These are phyloP conservation scores for Fusarium sp. DNA, from an alignment of 2,329 filamentous ascomycete genomes.

Conservation along the genomic window DNA sequence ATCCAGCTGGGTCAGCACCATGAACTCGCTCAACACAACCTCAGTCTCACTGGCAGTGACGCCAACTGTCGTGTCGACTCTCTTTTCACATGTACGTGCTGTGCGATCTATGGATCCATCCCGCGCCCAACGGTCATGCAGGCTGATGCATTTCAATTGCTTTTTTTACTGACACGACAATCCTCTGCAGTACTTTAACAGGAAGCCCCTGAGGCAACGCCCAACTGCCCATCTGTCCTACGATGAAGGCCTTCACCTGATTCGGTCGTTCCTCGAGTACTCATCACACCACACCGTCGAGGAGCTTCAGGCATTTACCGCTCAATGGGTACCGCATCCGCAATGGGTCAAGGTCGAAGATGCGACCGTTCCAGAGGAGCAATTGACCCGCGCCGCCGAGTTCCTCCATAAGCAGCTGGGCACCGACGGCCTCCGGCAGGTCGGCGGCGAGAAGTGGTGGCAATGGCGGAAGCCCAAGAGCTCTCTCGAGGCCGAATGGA, in stretches of 20 bases:
- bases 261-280: conserved; percentile 86
- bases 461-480: conserved; percentile 80
- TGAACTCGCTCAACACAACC: conserved; percentile 78
- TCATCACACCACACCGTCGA: conserved; percentile 92
- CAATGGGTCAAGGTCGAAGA: conserved; percentile 86
- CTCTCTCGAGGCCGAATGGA: conserved; percentile 87
- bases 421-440: conserved; percentile 75
- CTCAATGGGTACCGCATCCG: conserved; percentile 90
- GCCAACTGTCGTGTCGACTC: conserved; percentile 87
- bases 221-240: conserved; percentile 94
- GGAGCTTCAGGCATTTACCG: conserved; percentile 90
- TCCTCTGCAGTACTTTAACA: conserved; percentile 79
- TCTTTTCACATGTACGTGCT: conserved; percentile 81
- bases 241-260: conserved; percentile 88
- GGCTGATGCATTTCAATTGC: conserved; percentile 1
- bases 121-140: conserved; percentile 10
- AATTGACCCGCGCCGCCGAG: conserved; percentile 74
- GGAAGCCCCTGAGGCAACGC: conserved; percentile 78
- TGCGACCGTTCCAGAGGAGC: conserved; percentile 72
- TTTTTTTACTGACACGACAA: conserved; percentile 17
- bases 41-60: conserved; percentile 86
- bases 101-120: conserved; percentile 43
- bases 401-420: conserved; percentile 81
- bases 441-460: conserved; percentile 91
- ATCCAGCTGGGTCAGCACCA: conserved; percentile 38